Evolutionary conservation across 441 rosid genomes (phyloP), one percentile per base, ranked within the genome.

Genomic region (Adansonia rubrostipa): DNA sequence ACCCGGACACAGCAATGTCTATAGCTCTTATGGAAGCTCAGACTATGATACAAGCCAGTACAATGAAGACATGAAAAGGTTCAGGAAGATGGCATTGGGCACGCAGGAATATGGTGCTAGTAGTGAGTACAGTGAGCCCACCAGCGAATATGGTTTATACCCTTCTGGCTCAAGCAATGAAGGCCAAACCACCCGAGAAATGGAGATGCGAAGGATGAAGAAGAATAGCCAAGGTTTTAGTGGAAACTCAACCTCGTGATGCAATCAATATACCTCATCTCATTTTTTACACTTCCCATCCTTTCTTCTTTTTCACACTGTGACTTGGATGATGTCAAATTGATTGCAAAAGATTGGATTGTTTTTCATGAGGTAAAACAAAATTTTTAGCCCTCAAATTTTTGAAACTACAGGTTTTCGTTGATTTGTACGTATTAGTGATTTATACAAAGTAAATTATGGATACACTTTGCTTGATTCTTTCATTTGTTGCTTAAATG

Each of bases 141-240:
- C 99, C 5, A 92, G 97, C n/a, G 97, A 93, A 78, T 91, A 90
- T 9, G 94, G 98, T 14, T 72, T 88, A 68, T 47, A 90, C 79
- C 95, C 94, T n/a, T 94, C 97, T 2, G 98, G 98, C 17, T 94
- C 98, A 5, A 94, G 97, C 87, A 85, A 94, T 1, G 97, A 92
- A 60, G 96, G 88, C 62, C 91, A 86, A 65, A 87, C 66, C 70
- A 94, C 98, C 79, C 80, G 91, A 1, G 96, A 94, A 85, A 90
- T 88, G 94, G 98, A 94, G 90, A 89, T 89, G 95, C 85, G 88
- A 71, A 91, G 78, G 84, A 72, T 84, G 86, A 93, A 86, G 88
- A 88, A 75, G 71, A 78, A 79, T 74, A 84, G 84, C 63, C 84
- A 74, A 83, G 91, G 94, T 14, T 84, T 75, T 72, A 84, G 82